Percentiles rank a stretch among this genome's conserved stretches.
phyloP scores from a whole-genome alignment of 2,329 filamentous ascomycete species.

The Epichloe brachyelytri region DNA sequence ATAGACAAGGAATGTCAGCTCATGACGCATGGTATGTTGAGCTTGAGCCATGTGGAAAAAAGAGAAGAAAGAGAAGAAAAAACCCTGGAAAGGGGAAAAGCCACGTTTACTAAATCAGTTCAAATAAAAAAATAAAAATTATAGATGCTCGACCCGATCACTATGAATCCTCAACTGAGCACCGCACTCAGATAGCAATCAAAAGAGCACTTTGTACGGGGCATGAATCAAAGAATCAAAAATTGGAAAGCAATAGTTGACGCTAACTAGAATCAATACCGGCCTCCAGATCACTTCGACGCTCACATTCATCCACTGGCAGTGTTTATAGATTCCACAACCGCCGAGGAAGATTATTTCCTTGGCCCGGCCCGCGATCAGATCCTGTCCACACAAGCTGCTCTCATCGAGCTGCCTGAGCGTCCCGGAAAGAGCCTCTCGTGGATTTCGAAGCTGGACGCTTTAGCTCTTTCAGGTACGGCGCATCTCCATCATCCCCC shows the following conservation, averaged over 20 bases:
- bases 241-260: not conserved
- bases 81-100: no score
- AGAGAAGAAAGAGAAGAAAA: no score
- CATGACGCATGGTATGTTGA: constrained; percentile 37
- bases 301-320: constrained; percentile 66
- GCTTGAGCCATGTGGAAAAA: no score
- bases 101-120: not conserved
- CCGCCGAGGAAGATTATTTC: constrained; percentile 57
- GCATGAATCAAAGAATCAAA: not conserved
- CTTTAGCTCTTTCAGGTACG: constrained; percentile 52
- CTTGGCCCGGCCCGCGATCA: constrained; percentile 44
- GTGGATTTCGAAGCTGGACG: constrained; percentile 72
- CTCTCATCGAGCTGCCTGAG: constrained; percentile 63
- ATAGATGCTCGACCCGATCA: constrained; percentile 67
- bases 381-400: constrained; percentile 34
- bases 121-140: not conserved
- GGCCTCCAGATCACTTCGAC: constrained; percentile 46
- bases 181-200: constrained; percentile 53
- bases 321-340: constrained; percentile 56
- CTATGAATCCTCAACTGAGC: constrained; percentile 53
- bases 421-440: constrained; percentile 48
- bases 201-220: constrained; percentile 48
- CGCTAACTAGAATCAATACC: not conserved
- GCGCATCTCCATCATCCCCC: not conserved
- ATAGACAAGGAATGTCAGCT: constrained; percentile 59